Evolutionary conservation across 2,329 filamentous ascomycete genomes (phyloP).

Genomic region (Phialophora chinensis): DNA sequence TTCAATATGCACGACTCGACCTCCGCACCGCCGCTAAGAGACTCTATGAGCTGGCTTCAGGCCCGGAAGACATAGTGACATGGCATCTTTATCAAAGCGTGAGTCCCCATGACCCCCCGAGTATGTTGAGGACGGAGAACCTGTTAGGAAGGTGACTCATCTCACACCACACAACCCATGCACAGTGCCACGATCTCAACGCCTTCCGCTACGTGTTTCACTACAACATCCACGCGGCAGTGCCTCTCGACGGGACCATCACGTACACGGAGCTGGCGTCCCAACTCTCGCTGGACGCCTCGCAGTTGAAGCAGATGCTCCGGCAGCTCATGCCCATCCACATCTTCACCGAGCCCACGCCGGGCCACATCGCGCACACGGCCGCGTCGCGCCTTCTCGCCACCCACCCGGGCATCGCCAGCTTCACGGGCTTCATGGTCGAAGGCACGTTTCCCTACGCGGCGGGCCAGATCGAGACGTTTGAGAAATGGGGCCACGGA

Average conservation of each 20-base stretch:
- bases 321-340: slow-evolving; percentile 34
- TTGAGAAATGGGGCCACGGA: slow-evolving; percentile 38
- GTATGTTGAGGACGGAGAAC: background rate
- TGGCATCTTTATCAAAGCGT: slow-evolving; percentile 35
- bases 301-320: slow-evolving; percentile 33
- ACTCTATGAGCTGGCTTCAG: slow-evolving; percentile 39
- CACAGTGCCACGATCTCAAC: slow-evolving; percentile 34
- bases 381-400: slow-evolving; percentile 32
- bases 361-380: slow-evolving; percentile 33
- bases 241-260: slow-evolving; percentile 31
- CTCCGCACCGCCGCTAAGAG: slow-evolving; percentile 38
- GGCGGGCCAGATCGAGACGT: slow-evolving; percentile 39
- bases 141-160: background rate
- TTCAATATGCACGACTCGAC: slow-evolving; percentile 34
- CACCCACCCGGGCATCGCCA: slow-evolving; percentile 24
- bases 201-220: slow-evolving; percentile 32
- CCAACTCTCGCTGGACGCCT: slow-evolving; percentile 23
- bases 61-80: slow-evolving; percentile 34
- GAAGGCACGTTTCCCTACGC: slow-evolving; percentile 32
- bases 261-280: slow-evolving; percentile 30
- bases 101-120: slow-evolving; percentile 1
- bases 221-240: slow-evolving; percentile 28
- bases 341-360: slow-evolving; percentile 32
- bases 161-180: background rate
- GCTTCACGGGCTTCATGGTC: slow-evolving; percentile 27